Base-by-base conservation (phyloP, 306 rosid species). In the Hippophae rhamnoides region DNA sequence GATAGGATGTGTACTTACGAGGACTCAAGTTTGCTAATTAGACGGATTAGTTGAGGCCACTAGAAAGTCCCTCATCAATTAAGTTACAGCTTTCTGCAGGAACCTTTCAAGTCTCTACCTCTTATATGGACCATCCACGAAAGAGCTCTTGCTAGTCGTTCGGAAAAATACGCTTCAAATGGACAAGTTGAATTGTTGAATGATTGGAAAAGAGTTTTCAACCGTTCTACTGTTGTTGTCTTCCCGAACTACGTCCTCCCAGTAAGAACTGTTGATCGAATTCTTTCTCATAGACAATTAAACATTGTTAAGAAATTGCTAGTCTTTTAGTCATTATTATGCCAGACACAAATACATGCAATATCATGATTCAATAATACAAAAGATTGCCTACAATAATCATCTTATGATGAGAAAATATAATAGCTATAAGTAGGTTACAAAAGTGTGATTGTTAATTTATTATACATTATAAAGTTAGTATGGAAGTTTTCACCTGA, bases 101-200 rank as follows among this genome's bases (percentile, higher is more conserved):
- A 93, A 73, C 99, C 99, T 68, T 93, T 93, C 86, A 88, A 82
- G 77, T 80, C 94, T 61, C 40, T 93, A 68, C 94, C 99, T 62
- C 76, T 89, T 58, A 54, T 93, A 75, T 93, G 99, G 99, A 77
- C 84, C 41, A 59, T 93, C 79, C 95, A 82, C 55, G 97, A 89
- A 73, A 64, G 75, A 68, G 78, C 75, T 8, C 97, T 93, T 68
- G 94, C 90, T 68, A 65, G 70, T 67, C 99, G 87, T 52, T 79
- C 84, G 50, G 78, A 78, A 70, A 73, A 75, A 62, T 93, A 93
- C 70, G 40, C 74, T 25, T 72, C 65, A 54, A 59, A 50, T 64
- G 79, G 83, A 58, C 76, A 80, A 68, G 57, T 52, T 65, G 94
- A 82, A 57, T 78, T 88, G 72, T 77, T 88, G 64, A 82, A 82